Evolutionary conservation across 495 filamentous ascomycete genomes (phyloP), one percentile per base, ranked within the genome.

Genomic region (Penicillium nucicola): DNA sequence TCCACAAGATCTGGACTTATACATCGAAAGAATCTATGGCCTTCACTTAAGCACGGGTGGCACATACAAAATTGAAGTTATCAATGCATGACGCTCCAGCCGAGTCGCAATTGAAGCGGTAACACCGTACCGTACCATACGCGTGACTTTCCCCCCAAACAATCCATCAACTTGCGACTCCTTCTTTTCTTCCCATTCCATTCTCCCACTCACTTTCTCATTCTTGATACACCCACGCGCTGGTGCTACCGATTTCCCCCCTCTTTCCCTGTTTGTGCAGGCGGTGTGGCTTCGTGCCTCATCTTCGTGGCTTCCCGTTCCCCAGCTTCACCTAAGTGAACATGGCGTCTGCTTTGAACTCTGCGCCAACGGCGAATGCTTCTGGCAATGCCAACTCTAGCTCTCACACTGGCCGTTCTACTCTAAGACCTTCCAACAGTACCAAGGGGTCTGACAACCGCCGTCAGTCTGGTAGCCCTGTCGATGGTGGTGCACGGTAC

Each of bases 401-500:
- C 10, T 42, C 64, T 36, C 67, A 71, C 49, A 30, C 73, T 15
- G 61, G 60, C 42, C 65, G 76, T 47, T 59, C 79, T 44, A 78
- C 80, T 42, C 48, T 77, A 52, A 68, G 74, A 53, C 58, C 76
- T 20, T 84, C 79, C 66, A 67, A 72, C 55, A 80, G 61, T 61
- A 64, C 74, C 31, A 83, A 79, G 62, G 70, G 69, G 54, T 59
- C 70, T 35, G 81, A 84, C 42, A 66, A 66, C 60, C 77, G 82
- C 57, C 80, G 81, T 62, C 80, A 83, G 62, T 71, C 76, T 49
- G 75, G 70, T 42, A 82, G 75, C 63, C 77, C 80, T 36, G 68
- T 73, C 36, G 83, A 84, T 55, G 74, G 71, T 49, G 67, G 56
- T 53, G 76, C 78, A 55, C 77, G 76, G 83, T 84, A 74, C 50